Base-by-base conservation (phyloP, 2,329 filamentous ascomycete genomes). In the Penicillium expansum region DNA sequence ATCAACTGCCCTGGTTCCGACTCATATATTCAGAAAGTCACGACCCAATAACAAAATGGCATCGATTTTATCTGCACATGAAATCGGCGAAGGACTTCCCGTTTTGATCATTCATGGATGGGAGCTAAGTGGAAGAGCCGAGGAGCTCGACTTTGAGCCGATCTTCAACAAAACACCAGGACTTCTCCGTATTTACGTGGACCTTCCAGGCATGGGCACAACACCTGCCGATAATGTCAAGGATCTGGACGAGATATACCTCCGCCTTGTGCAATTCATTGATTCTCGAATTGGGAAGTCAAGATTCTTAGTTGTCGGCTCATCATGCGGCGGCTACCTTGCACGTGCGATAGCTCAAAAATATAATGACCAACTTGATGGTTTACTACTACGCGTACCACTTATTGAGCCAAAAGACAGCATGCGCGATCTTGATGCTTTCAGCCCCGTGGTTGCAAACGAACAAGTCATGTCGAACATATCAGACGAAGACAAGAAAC, bases 81-180 rank as follows among this genome's bases (percentile, higher is more conserved):
- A 68, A 48, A 61, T 64, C 30, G 65, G 65, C 4, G 59, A 67
- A 50, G 66, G 68, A 10, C 52, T 69, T 27, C 65, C 67, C 18
- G 50, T 70, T n/a, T 30, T 70, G 18, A 65, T 70, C 48, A 62
- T 70, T 20, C 68, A 68, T 55, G 68, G 68, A 32, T 71, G 68
- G 68, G 29, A 67, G 38, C 55, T 67, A 54, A 32, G 61, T 1
- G 62, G 59, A 29, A 61, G 39, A 57, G 61, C 45, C 22, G 68
- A 71, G 42, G 55, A 60, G 48, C 32, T 56, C 8, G 68, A 69
- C 58, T 69, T 69, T 41, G 68, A 71, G 54, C 68, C 68, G 9
- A 68, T 70, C 11, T 68, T 70, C 60, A 61, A 14, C 39, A 64
- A 56, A 50, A 56, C 16, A 52, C 52, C 55, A 1, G 56, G 52